A percentile compares a stretch with the other conserved stretches of the same genome.
Conservation (phyloP, 352 stramenopile genomes). For the Globisporangium canariense region DNA sequence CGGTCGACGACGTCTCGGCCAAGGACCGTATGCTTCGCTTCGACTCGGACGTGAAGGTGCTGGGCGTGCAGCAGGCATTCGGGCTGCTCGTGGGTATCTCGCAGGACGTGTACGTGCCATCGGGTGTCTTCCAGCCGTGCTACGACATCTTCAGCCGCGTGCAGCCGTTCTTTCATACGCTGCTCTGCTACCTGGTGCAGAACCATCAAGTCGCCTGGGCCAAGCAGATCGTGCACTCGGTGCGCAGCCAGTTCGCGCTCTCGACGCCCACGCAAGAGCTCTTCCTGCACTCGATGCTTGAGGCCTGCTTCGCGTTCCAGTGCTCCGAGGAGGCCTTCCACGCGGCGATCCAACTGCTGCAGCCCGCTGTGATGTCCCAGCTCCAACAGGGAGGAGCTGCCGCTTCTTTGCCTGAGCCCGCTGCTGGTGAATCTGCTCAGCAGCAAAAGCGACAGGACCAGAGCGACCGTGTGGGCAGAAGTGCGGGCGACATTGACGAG, state of each 20-base stretch:
- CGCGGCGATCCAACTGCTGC: slow-evolving; percentile 50
- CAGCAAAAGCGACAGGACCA: slow-evolving; percentile 1
- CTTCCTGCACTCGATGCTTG: slow-evolving; percentile 79
- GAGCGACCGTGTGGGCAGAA: not conserved
- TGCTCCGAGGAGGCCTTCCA: slow-evolving; percentile 42
- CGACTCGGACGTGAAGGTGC: slow-evolving; percentile 68
- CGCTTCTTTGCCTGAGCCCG: not conserved
- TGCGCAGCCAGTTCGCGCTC: slow-evolving; percentile 53
- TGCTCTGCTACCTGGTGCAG: slow-evolving; percentile 65
- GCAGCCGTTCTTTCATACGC: slow-evolving; percentile 77
- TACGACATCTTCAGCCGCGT: slow-evolving; percentile 78
- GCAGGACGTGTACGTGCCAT: slow-evolving; percentile 78
- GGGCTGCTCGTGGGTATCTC: slow-evolving; percentile 74
- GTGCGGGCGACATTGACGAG: slow-evolving; percentile 50
- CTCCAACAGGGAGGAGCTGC: not conserved
- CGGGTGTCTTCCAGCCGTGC: slow-evolving; percentile 49
- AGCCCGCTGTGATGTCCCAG: slow-evolving; percentile 17
- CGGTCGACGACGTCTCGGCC: slow-evolving; percentile 53
- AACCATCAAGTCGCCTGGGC: slow-evolving; percentile 65
- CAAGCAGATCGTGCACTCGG: slow-evolving; percentile 34
- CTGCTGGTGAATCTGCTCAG: too few relatives aligned
- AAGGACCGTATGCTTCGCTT: slow-evolving; percentile 74
- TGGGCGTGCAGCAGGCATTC: slow-evolving; percentile 62
- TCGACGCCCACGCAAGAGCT: slow-evolving; percentile 74
- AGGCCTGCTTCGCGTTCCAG: slow-evolving; percentile 49